Evolutionary conservation across 2,329 filamentous ascomycete species (phyloP), one percentile per base, ranked within the genome.

Genomic region (Beauveria bassiana): DNA sequence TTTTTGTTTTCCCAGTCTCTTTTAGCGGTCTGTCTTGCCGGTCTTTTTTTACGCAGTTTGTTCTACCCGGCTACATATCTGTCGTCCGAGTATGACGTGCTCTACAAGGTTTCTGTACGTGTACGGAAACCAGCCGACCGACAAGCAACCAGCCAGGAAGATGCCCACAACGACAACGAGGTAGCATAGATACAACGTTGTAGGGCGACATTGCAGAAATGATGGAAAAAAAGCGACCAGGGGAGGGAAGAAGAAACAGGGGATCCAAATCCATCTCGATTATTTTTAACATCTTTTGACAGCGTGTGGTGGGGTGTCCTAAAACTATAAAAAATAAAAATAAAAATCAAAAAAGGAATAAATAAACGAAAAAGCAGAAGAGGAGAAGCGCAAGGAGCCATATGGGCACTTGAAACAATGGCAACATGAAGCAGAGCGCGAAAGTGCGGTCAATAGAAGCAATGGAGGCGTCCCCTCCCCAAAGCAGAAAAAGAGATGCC

Each of bases 371-470:
- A 26, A 26, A 6, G 26, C 6, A 26, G 26, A 26, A 26, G 26
- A 26, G 26, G 26, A 26, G 26, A 31, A 10, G 28, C 28, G 28
- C 12, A 18, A 51, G 28, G 28, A 24, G 53, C 20, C 20, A 22
- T 22, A 56, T 46, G 38, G 24, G n/a, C 40, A 56, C 40, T 55
- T 55, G 52, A 55, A 55, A 55, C 52, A 12, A 53, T 53, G 24
- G 28, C 22, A 20, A 28, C 14, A 31, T 56, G 53, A 56, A 31
- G 52, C 52, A 55, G 53, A 56, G 53, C 53, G 53, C 53, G 53
- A 56, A 56, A 56, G 42, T 56, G 53, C 53, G 42, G 53, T 56
- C 53, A 56, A 45, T 46, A 22, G 38, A 54, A 54, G 31, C 51
- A 8, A 43, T 54, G 51, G 51, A 40, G 20, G 26, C 43, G 20